Evolutionary conservation across 2,329 filamentous ascomycete genomes (phyloP).

Genomic region (Scedosporium boydii): DNA sequence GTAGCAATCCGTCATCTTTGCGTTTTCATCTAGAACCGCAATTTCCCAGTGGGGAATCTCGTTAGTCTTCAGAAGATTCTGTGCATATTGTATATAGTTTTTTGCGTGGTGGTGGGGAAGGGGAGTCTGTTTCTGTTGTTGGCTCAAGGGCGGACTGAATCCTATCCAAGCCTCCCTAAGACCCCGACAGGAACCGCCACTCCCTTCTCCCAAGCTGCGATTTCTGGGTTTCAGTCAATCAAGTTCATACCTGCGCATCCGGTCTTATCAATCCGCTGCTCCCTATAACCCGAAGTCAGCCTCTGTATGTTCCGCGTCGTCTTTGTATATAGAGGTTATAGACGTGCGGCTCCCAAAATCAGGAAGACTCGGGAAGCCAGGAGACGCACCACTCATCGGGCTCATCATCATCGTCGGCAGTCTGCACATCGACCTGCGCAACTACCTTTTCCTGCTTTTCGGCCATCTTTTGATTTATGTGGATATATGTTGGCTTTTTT

Average conservation of each 20-base stretch:
- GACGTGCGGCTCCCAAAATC: background rate
- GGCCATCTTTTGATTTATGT: background rate
- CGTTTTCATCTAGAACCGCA: slow-evolving; percentile 50
- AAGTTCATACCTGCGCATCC: slow-evolving; percentile 67
- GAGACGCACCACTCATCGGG: slow-evolving; percentile 80
- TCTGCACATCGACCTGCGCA: slow-evolving; percentile 25
- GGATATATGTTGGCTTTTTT: background rate
- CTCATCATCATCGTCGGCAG: slow-evolving; percentile 64
- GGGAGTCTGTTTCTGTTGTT: background rate
- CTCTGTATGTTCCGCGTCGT: background rate
- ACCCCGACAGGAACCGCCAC: too few relatives aligned
- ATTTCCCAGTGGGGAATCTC: background rate
- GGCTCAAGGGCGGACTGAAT: too few relatives aligned
- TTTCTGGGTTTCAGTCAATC: slow-evolving; percentile 6
- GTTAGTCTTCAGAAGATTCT: background rate
- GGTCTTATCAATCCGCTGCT: slow-evolving; percentile 95
- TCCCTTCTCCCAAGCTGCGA: background rate
- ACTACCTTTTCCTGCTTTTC: slow-evolving; percentile 29
- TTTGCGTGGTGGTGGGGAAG: background rate
- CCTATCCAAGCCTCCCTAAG: too few relatives aligned
- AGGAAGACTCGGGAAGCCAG: background rate
- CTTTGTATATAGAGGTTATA: too few relatives aligned
- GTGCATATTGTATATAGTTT: background rate
- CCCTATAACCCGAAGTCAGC: slow-evolving; percentile 46
- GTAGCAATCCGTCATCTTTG: slow-evolving; percentile 89